A percentile compares a stretch with the other conserved stretches of the same genome.
Evolutionary conservation across 495 filamentous ascomycete genomes (phyloP).

Genomic region (Penicillium soppii): DNA sequence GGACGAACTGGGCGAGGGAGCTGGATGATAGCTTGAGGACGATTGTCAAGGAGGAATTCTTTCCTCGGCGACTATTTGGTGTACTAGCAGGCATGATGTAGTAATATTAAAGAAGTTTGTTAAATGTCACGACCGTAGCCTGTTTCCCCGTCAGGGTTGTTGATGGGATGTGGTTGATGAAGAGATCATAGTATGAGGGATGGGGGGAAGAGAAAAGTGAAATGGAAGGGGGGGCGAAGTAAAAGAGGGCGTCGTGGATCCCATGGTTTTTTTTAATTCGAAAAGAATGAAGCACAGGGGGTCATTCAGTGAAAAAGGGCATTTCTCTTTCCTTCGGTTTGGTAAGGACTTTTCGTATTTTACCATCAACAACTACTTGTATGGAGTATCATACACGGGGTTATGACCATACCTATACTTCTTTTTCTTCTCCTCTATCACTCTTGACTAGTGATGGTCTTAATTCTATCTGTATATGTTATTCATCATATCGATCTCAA

Average conservation of each 20-base stretch:
- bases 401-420: too few relatives aligned
- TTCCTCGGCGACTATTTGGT: conserved; percentile 41
- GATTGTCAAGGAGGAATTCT: conserved; percentile 47
- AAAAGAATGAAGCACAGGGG: conserved; percentile 5
- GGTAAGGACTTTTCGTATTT: too few relatives aligned
- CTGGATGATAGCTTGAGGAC: conserved; percentile 53
- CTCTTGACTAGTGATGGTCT: too few relatives aligned
- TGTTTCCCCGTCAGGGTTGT: conserved; percentile 16
- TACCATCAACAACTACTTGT: too few relatives aligned
- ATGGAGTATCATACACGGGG: too few relatives aligned
- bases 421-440: too few relatives aligned
- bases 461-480: too few relatives aligned
- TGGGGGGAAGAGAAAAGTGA: conserved; percentile 14
- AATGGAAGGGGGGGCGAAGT: conserved; percentile 23
- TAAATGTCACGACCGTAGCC: conserved; percentile 21
- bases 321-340: too few relatives aligned
- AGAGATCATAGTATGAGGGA: conserved; percentile 13
- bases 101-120: conserved; percentile 7
- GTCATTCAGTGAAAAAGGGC: too few relatives aligned
- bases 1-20: conserved; percentile 46
- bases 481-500: too few relatives aligned
- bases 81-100: conserved; percentile 33
- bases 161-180: conserved; percentile 5
- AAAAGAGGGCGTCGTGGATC: conserved; percentile 26
- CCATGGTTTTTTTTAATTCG: conserved; percentile 14